Conservation (phyloP, 768 basidiomycete species). For the Xerocomellus chrysenteron region DNA sequence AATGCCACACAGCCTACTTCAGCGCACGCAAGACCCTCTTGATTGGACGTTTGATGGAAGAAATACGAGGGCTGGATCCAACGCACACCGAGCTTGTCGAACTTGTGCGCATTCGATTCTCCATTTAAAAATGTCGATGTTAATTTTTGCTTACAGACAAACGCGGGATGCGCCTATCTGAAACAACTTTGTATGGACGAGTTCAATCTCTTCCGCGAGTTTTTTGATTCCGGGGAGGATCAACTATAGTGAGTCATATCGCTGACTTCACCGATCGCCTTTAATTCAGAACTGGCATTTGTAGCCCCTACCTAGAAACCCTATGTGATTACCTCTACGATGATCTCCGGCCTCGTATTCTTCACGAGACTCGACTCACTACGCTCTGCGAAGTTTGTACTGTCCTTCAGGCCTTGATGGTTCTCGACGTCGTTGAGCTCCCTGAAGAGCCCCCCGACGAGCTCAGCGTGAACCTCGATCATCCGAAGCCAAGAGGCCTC, state of each 20-base stretch:
- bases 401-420: constrained; percentile 94
- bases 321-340: constrained; percentile 95
- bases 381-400: constrained; percentile 95
- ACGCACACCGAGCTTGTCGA: constrained; percentile 81
- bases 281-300: neutral
- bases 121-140: neutral
- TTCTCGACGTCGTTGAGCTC: constrained; percentile 66
- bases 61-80: constrained; percentile 83
- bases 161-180: constrained; percentile 88
- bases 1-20: constrained; percentile 89
- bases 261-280: neutral
- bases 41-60: constrained; percentile 69
- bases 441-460: constrained; percentile 29
- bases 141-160: constrained; percentile 52
- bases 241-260: constrained; percentile 57
- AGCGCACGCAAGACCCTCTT: constrained; percentile 69
- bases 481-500: constrained; percentile 40
- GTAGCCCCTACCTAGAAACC: constrained; percentile 85
- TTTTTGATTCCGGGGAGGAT: constrained; percentile 86
- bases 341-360: constrained; percentile 90
- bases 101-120: constrained; percentile 50
- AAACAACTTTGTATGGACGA: constrained; percentile 91
- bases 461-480: constrained; percentile 42
- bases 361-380: constrained; percentile 87
- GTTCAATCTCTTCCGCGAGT: constrained; percentile 78